phyloP scores from a whole-genome alignment of 495 filamentous ascomycete genomes.

The Peziza echinospora region DNA sequence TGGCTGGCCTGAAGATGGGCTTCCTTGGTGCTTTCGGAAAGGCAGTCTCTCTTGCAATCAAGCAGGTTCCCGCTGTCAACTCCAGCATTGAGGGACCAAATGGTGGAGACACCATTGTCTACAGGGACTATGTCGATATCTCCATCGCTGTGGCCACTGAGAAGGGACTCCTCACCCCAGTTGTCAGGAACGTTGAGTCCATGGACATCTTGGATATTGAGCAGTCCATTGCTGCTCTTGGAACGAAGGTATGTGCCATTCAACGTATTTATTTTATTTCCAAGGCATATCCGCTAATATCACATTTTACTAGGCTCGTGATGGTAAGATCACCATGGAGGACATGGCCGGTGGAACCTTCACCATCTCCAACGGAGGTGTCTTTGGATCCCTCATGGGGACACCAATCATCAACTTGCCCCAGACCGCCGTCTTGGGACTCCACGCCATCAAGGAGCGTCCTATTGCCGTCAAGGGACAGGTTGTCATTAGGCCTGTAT shows the following conservation, averaged over 20 bases:
- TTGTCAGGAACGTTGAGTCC: constrained; percentile 78
- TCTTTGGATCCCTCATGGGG: constrained; percentile 38
- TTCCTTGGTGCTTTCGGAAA: constrained; percentile 97
- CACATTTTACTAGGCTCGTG: constrained; percentile 52
- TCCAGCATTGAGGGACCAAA: constrained; percentile 91
- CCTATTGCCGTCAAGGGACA: constrained; percentile 78
- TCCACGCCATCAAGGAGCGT: constrained; percentile 96
- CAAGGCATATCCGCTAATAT: too few relatives aligned
- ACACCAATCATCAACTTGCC: constrained; percentile 99
- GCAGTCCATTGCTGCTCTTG: constrained; percentile 75
- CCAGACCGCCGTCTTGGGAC: constrained; percentile 82
- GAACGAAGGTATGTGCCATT: constrained; percentile 42
- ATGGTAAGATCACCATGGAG: constrained; percentile 94
- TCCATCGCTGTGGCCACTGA: constrained; percentile 94
- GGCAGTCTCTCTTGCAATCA: constrained; percentile 81
- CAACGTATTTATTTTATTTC: constrained; percentile 25
- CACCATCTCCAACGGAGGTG: constrained; percentile 84
- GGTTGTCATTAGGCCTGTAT: constrained; percentile 68
- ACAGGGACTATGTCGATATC: constrained; percentile 93
- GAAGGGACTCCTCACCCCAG: constrained; percentile 90
- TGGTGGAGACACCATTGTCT: constrained; percentile 92
- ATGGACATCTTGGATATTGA: constrained; percentile 81
- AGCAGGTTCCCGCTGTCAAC: constrained; percentile 85
- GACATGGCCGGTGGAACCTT: constrained; percentile 99
- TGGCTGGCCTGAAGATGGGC: constrained; percentile 88